Evolutionary conservation across 768 basidiomycete species (phyloP), one percentile per base, ranked within the genome.

Genomic region (Panaeolus cyanescens): DNA sequence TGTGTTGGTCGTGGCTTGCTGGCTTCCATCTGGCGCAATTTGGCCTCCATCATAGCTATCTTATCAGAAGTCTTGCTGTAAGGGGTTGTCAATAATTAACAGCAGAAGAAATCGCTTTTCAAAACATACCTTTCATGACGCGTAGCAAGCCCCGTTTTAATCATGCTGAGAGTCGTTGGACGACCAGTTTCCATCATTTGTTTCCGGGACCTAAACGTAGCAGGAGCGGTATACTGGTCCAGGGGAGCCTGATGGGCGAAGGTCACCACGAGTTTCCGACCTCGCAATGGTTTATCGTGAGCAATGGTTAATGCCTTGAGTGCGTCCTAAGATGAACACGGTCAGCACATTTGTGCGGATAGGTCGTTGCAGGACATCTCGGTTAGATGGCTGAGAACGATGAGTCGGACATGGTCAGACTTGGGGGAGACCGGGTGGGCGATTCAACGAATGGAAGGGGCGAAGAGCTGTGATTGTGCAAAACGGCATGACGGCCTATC

Each of bases 41-140:
- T 99, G 2, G 96, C 96, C 75, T 99, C 97, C 83, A 98, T 91
- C 68, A 90, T 85, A 7, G 95, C 95, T 66, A 99, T 99, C 76
- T 98, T 97, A 67, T 87, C 88, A 42, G 83, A 78, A 1, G 93
- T 95, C 55, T 92, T 96, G 68, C 59, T 65, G 12, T 50, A 67
- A 67, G 59, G 10, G 34, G 5, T 2, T 13, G 19, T 59, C 25
- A 22, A 8, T 65, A 62, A 25, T 32, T 9, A 32, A n/a, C 36
- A 28, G 37, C 8, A 20, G 6, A 58, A 6, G 15, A 59, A 32
- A 25, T 20, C 22, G 31, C 34, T n/a, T 4, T 5, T 37, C 17
- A 30, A 15, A 55, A 72, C 79, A 56, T 33, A 85, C 86, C 79
- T 78, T 64, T 81, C 81, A 76, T 86, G 81, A 69, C 76, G 85